These are phyloP conservation scores for Fusarium virguliforme DNA, from an alignment of 2,329 filamentous ascomycete genomes.

Conservation along the genomic window DNA sequence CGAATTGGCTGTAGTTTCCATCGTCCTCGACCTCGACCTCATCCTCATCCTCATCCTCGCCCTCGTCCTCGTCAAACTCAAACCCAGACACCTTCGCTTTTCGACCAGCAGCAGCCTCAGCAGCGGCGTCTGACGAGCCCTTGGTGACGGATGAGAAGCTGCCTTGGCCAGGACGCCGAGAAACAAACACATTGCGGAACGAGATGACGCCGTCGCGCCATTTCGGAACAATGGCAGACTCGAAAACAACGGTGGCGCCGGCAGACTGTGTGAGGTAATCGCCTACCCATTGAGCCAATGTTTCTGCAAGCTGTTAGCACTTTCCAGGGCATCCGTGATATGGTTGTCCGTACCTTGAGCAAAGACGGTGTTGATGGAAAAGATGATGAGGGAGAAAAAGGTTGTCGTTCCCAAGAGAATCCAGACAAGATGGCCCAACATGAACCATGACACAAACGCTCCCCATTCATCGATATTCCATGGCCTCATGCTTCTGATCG, in stretches of 20 bases:
- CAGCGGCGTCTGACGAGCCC: slow-evolving; percentile 89
- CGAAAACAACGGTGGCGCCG: slow-evolving; percentile 94
- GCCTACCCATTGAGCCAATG: slow-evolving; percentile 91
- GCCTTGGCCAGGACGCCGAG: slow-evolving; percentile 86
- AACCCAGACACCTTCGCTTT: slow-evolving; percentile 60
- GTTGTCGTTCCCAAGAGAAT: slow-evolving; percentile 97
- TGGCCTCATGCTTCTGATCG: slow-evolving; percentile 91
- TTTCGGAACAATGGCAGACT: slow-evolving; percentile 96
- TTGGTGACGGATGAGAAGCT: slow-evolving; percentile 86
- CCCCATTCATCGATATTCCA: slow-evolving; percentile 98
- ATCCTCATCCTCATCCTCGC: no score
- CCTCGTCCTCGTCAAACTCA: slow-evolving; percentile 42
- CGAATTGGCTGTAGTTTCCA: slow-evolving; percentile 98
- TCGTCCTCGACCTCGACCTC: slow-evolving; percentile 71
- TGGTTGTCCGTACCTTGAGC: slow-evolving; percentile 79
- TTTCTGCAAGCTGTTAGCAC: slow-evolving; percentile 72
- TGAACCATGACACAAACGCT: slow-evolving; percentile 93
- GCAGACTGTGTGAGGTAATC: slow-evolving; percentile 96
- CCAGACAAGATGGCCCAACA: slow-evolving; percentile 95
- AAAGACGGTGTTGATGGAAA: slow-evolving; percentile 95
- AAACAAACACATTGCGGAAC: slow-evolving; percentile 97
- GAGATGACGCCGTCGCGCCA: slow-evolving; percentile 97
- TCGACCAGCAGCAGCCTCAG: slow-evolving; percentile 83
- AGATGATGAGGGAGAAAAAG: slow-evolving; percentile 92
- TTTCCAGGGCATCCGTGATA: background rate